phyloP scores from a whole-genome alignment of 2,329 filamentous ascomycete genomes.

The Rachicladosporium sp. region DNA sequence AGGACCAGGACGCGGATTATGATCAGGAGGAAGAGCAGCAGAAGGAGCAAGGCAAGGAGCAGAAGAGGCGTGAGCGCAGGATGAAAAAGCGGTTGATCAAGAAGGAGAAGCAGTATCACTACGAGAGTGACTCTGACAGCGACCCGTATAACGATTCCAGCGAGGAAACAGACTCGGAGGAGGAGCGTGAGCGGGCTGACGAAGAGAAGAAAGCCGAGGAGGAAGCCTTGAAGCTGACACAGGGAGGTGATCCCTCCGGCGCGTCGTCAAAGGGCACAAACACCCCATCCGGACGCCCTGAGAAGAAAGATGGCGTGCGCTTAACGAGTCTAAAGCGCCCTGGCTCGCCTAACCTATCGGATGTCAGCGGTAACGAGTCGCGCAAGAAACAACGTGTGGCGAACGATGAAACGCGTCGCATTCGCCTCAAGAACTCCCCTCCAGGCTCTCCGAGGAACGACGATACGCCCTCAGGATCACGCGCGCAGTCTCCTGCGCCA shows the following conservation, averaged over 20 bases:
- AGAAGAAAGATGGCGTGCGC: slow-evolving; percentile 39
- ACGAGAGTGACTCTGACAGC: slow-evolving; percentile 54
- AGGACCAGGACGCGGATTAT: slow-evolving; percentile 31
- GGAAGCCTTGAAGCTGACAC: slow-evolving; percentile 35
- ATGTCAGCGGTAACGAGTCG: slow-evolving; percentile 85
- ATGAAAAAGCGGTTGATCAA: slow-evolving; percentile 72
- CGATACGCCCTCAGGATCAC: slow-evolving; percentile 14
- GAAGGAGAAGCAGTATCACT: slow-evolving; percentile 75
- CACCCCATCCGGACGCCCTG: slow-evolving; percentile 48
- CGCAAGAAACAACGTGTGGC: slow-evolving; percentile 47
- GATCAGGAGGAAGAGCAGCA: slow-evolving; percentile 58
- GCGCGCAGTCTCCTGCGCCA: slow-evolving; percentile 21
- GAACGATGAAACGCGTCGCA: slow-evolving; percentile 2
- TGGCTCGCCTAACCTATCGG: slow-evolving; percentile 76
- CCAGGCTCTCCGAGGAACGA: slow-evolving; percentile 25
- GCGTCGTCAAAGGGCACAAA: slow-evolving; percentile 58
- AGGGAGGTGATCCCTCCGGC: slow-evolving; percentile 38
- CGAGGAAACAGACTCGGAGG: slow-evolving; percentile 52
- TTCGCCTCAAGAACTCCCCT: slow-evolving; percentile 34
- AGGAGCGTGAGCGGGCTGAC: slow-evolving; percentile 49
- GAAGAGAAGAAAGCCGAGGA: slow-evolving; percentile 45
- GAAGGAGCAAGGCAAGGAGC: slow-evolving; percentile 54
- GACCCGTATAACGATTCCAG: slow-evolving; percentile 33
- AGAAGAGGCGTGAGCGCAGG: slow-evolving; percentile 61
- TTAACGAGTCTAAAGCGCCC: slow-evolving; percentile 58